Percentiles rank a stretch among this genome's conserved stretches.
phyloP scores from a whole-genome alignment of 2,329 filamentous ascomycete genomes.

The Epichloe coenophiala region DNA sequence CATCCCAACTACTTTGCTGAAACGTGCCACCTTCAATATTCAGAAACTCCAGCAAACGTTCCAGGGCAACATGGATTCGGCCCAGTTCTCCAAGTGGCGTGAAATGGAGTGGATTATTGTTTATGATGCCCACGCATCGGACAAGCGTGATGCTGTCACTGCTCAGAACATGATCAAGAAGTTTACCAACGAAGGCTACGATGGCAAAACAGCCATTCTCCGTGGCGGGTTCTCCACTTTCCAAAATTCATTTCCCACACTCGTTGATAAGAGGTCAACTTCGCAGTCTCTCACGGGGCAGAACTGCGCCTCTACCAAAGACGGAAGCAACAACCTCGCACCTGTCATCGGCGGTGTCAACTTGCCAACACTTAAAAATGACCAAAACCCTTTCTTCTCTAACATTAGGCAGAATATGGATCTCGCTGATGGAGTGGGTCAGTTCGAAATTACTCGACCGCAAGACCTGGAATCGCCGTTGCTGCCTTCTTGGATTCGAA shows the following conservation, averaged over 20 bases:
- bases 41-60: constrained; percentile 82
- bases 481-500: constrained; percentile 66
- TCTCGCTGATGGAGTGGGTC: constrained; percentile 81
- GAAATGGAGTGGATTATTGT: constrained; percentile 66
- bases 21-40: constrained; percentile 79
- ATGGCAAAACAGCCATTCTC: constrained; percentile 60
- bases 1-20: constrained; percentile 86
- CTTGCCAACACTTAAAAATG: constrained; percentile 56
- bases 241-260: constrained; percentile 47
- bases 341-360: constrained; percentile 83
- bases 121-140: constrained; percentile 67
- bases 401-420: constrained; percentile 98
- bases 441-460: constrained; percentile 46
- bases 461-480: constrained; percentile 30
- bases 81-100: constrained; percentile 64
- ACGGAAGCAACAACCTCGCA: constrained; percentile 30
- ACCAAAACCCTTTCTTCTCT: constrained; percentile 79
- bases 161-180: constrained; percentile 87
- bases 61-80: constrained; percentile 53
- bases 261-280: constrained; percentile 41
- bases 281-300: constrained; percentile 11
- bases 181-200: constrained; percentile 73
- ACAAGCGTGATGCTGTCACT: constrained; percentile 66
- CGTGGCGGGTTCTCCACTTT: constrained; percentile 73
- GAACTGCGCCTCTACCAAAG: constrained; percentile 13